These are phyloP conservation scores for Tilletiaria anomala DNA, from an alignment of 1,284 basidiomycete genomes.

Conservation along the genomic window DNA sequence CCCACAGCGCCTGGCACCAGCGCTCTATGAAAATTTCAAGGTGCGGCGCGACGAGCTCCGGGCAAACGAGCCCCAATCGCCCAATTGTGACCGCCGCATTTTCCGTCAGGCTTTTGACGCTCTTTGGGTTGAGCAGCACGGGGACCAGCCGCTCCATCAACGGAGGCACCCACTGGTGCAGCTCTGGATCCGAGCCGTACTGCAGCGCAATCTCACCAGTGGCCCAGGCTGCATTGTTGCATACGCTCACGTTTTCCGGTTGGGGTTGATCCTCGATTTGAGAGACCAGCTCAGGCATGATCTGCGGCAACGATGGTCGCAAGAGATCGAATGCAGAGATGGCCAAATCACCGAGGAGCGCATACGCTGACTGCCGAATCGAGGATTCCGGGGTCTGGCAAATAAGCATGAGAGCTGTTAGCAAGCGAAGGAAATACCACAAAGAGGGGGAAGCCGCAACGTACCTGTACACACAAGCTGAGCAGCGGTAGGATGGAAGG, in stretches of 20 bases:
- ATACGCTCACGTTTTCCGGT: constrained; percentile 82
- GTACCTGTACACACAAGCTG: constrained; percentile 37
- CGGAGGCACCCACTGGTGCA: constrained; percentile 42
- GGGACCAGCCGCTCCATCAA: constrained; percentile 79
- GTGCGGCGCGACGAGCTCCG: constrained; percentile 72
- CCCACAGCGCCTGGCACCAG: constrained; percentile 94
- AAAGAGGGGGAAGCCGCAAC: no score
- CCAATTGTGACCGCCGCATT: constrained; percentile 99
- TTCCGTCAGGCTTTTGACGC: constrained; percentile 84
- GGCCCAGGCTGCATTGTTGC: constrained; percentile 99
- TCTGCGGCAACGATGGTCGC: constrained; percentile 57
- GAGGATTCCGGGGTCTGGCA: constrained; percentile 46
- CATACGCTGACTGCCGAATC: constrained; percentile 90
- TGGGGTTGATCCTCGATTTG: constrained; percentile 84
- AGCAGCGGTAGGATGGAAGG: constrained; percentile 31
- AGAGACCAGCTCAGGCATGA: constrained; percentile 76
- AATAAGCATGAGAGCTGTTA: no score
- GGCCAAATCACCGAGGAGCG: constrained; percentile 89
- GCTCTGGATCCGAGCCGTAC: constrained; percentile 18
- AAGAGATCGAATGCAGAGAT: constrained; percentile 83
- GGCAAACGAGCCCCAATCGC: constrained; percentile 82
- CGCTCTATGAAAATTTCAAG: constrained; percentile 78
- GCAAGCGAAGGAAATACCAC: no score
- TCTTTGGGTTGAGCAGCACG: constrained; percentile 78
- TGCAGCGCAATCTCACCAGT: constrained; percentile 77